Evolutionary conservation across 371 early-diverging fungal species (phyloP).

Genomic region (Smittium culicis): DNA sequence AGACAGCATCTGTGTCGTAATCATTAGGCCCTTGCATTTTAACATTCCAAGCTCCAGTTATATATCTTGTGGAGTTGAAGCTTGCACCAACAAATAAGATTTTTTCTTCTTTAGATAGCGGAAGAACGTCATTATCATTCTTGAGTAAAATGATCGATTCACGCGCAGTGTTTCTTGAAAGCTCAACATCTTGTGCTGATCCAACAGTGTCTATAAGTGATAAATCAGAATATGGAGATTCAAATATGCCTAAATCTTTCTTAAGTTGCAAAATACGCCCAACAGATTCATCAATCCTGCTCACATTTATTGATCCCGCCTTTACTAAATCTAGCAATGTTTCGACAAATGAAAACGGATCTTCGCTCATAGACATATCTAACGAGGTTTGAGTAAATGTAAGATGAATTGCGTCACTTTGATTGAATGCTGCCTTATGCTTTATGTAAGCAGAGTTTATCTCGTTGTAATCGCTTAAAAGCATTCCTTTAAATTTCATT

Average conservation of each 20-base stretch:
- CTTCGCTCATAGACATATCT: constrained; percentile 52
- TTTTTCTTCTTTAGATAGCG: constrained; percentile 11
- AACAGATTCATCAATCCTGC: constrained; percentile 38
- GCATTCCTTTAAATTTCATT: constrained; percentile 42
- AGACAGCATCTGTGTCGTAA: constrained; percentile 18
- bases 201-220: constrained; percentile 15
- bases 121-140: constrained; percentile 17
- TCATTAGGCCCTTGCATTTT: constrained; percentile 19
- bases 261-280: constrained; percentile 40
- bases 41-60: constrained; percentile 25
- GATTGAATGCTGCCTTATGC: constrained; percentile 38
- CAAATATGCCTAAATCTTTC: constrained; percentile 44
- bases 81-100: constrained; percentile 23
- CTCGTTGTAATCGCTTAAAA: constrained; percentile 53
- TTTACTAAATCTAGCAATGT: constrained; percentile 31
- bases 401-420: constrained; percentile 19
- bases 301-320: constrained; percentile 22
- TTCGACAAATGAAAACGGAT: constrained; percentile 35
- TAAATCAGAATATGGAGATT: constrained; percentile 15
- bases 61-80: constrained; percentile 22
- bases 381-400: constrained; percentile 38
- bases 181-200: constrained; percentile 20
- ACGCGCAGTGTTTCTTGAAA: constrained; percentile 15
- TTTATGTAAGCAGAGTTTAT: constrained; percentile 38
- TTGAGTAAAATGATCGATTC: constrained; percentile 23